Conservation (phyloP, 257 asterid genomes). For the Solanum piurae region DNA sequence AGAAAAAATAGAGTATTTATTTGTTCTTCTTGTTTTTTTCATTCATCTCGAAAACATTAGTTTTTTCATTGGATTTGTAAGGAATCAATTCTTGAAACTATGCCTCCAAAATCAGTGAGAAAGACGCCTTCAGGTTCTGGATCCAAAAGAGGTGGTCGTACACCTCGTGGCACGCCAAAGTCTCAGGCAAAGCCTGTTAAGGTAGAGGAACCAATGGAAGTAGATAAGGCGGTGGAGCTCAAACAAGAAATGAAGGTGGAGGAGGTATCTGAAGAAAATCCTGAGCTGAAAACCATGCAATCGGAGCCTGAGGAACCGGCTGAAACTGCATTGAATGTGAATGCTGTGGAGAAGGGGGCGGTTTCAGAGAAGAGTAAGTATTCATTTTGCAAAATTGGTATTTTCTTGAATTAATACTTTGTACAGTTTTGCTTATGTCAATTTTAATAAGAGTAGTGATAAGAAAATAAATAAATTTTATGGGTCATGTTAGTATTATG, state of each 20-base stretch:
- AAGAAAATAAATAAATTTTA: too few relatives aligned
- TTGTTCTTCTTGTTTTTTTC: background rate
- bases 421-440: background rate
- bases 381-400: background rate
- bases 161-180: slow-evolving; percentile 20
- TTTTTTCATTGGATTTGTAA: background rate
- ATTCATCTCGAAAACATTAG: background rate
- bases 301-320: background rate
- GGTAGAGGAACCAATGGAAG: slow-evolving; percentile 21
- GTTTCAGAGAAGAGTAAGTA: slow-evolving; percentile 17
- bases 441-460: background rate
- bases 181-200: slow-evolving; percentile 17
- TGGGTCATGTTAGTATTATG: background rate
- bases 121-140: slow-evolving; percentile 72
- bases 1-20: background rate
- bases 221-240: background rate
- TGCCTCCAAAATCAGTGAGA: slow-evolving; percentile 71
- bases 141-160: slow-evolving; percentile 49
- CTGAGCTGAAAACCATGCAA: slow-evolving; percentile 4
- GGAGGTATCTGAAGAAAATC: background rate
- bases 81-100: slow-evolving; percentile 3
- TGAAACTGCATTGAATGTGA: background rate
- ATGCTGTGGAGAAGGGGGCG: background rate
- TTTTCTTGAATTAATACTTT: background rate
- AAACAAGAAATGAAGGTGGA: background rate